Base-by-base conservation (phyloP, 2,329 filamentous ascomycete genomes). In the Pseudonectria foliicola region DNA sequence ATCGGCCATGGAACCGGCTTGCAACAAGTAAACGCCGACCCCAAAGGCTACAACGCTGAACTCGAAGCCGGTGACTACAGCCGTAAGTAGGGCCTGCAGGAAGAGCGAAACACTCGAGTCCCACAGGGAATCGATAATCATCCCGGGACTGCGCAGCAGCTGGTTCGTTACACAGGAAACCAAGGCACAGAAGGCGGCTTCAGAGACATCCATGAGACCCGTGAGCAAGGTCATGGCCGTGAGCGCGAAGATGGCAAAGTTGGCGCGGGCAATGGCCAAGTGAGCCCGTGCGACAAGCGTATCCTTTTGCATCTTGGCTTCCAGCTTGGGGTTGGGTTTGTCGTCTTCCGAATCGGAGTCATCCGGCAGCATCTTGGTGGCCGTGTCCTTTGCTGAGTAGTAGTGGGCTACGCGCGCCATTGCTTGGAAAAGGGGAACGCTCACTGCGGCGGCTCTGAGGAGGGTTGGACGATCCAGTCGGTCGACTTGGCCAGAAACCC, bases 361-460 rank as follows among this genome's bases (percentile, higher is more conserved):
- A 8, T 29, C 27, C 23, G 28, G 27, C 6, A 38, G 4, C 12
- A 8, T 8, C 8, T 8, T 15, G 15, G 29, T 16, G 16, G 39
- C 33, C n/a, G 33, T 39, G 7, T 51, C 44, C 15, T 34, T 38
- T 18, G 33, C 42, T 7, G 46, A 35, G 30, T 43, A 41, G 27
- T 43, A 40, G 28, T 51, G 45, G 4, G 48, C 45, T 4, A 48
- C 7, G 12, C 35, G 38, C 7, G 48, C 37, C 25, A 44, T 10
- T 5, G 38, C 27, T 7, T 45, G 43, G 13, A 50, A 47, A 6
- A 52, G 29, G 14, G 49, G 45, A 3, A 41, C 16, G 15, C 31
- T 50, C 7, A 50, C 26, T 8, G 39, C 40, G 13, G 42, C n/a
- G 4, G 49, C 42, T n/a, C 33, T 31, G 23, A 52, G 27, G 7